Evolutionary conservation across 345 rosid genomes (phyloP), one percentile per base, ranked within the genome.

Genomic region (Pseudoturritis turrita): DNA sequence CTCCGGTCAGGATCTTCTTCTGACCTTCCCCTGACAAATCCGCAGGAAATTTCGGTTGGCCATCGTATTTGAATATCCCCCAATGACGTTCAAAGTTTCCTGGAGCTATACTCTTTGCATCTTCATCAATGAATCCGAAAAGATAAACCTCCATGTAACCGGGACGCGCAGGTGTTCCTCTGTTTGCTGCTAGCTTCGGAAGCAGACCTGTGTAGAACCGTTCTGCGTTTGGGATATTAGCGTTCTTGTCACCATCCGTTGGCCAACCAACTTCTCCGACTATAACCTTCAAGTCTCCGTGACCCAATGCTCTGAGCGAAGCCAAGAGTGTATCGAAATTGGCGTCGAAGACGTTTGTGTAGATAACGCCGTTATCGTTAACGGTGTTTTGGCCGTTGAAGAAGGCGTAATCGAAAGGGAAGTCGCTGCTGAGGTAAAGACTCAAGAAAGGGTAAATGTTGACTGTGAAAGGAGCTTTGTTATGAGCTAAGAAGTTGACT

Each of bases 221-320:
- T 33, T 70, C 58, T 37, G 98, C 97, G 62, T 79, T 76, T 19
- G 80, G 84, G 7, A 58, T 4, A 33, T 86, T 91, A 5, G 89
- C 97, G 62, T 89, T 88, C 83, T 81, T 84, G 85, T 93, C 98
- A 1, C 96, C 98, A 31, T 93, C 98, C 0, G 98, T 93, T 0
- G 94, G 98, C 98, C 97, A 93, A 31, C 98, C 96, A 4, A 87
- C 93, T 78, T 90, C 97, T 25, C 97, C 98, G 0, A 93, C 91
- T 0, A 93, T 60, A 51, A 89, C 73, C 0, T 82, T 31, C 86
- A 90, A 65, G 60, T 85, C 79, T 17, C 87, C 95, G 21, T 77
- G 82, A 2, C 97, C 97, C 1, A 53, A 76, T 0, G 77, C 85
- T 73, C 72, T 85, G 4, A 94, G 75, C 7, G 98, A 72, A 2